Base-by-base conservation (phyloP, 192 early-diverging fungal species). In the Allomyces arbusculus region DNA sequence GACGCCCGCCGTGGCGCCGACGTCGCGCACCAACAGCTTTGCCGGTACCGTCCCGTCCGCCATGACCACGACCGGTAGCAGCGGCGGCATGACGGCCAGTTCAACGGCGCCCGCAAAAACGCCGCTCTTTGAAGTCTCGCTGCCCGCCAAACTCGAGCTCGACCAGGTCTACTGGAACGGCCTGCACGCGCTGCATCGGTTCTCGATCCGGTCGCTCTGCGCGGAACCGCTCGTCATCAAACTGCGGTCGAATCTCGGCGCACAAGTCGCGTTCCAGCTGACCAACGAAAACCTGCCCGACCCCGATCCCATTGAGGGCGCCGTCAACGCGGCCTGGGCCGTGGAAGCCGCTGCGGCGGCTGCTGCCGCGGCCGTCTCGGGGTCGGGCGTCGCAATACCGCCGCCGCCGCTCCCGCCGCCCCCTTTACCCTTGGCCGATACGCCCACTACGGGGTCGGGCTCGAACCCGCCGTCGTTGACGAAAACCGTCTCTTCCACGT, bases 151-250 rank as follows among this genome's bases (percentile, higher is more conserved):
- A 64, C 68, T 90, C 22, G 76, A 78, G 6, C 66, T 91, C 10
- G 90, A 92, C 44, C 83, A 86, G 70, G 89, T 92, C 23, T 91
- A 91, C 69, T 71, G 83, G 33, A 91, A 93, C 71, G 87, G 87
- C 16, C 77, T 90, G 1, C 91, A 93, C 68, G 82, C 86, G 0
- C 77, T 93, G 14, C 76, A 80, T 9, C 80, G 82, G 24, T 75
- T 93, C 64, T 76, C 83, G 69, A 75, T 93, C 63, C 78, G 82
- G 33, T 92, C 92, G 74, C 70, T 80, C 19, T 83, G 82, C 23
- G 68, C 72, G 24, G 69, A 73, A 23, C 72, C 69, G 61, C 73
- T 91, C 24, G 66, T 80, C 14, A 83, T 91, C 43, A 87, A 90
- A 69, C 76, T 91, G 74, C 78, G 88, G 62, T 88, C 87, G 10